Percentiles rank a stretch among this genome's conserved stretches.
Conservation (phyloP, 148 eudicot species). For the Limonium bicolor region DNA sequence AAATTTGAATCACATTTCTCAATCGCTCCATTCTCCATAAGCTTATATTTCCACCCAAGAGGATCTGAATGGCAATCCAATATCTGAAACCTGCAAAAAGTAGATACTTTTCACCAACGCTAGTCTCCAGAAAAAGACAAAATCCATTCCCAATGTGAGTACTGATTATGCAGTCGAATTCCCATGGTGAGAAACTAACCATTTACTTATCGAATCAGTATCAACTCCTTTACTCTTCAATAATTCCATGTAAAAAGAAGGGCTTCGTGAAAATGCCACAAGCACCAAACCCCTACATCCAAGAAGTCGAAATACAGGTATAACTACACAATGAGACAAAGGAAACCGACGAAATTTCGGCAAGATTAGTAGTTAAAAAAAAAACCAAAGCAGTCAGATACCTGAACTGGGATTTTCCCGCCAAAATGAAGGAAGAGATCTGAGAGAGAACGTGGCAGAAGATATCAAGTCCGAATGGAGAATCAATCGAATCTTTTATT, state of each 20-base stretch:
- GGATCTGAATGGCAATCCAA: slow-evolving; percentile 82
- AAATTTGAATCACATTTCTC: slow-evolving; percentile 13
- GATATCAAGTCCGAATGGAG: slow-evolving; percentile 41
- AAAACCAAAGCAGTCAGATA: no score
- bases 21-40: slow-evolving; percentile 34
- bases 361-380: no score
- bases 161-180: no score
- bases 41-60: slow-evolving; percentile 68
- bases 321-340: background rate
- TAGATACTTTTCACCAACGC: background rate
- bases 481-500: slow-evolving; percentile 39
- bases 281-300: slow-evolving; percentile 56
- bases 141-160: no score
- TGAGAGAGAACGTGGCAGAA: slow-evolving; percentile 65
- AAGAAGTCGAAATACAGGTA: background rate
- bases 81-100: slow-evolving; percentile 37
- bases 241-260: slow-evolving; percentile 44
- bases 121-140: background rate
- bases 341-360: no score
- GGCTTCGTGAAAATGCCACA: slow-evolving; percentile 55
- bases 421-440: slow-evolving; percentile 41
- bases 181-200: slow-evolving; percentile 24
- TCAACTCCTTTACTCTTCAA: slow-evolving; percentile 38
- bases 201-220: slow-evolving; percentile 18
- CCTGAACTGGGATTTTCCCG: slow-evolving; percentile 68